Evolutionary conservation across 345 rosid species (phyloP).

Genomic region (Cochlearia excelsa): DNA sequence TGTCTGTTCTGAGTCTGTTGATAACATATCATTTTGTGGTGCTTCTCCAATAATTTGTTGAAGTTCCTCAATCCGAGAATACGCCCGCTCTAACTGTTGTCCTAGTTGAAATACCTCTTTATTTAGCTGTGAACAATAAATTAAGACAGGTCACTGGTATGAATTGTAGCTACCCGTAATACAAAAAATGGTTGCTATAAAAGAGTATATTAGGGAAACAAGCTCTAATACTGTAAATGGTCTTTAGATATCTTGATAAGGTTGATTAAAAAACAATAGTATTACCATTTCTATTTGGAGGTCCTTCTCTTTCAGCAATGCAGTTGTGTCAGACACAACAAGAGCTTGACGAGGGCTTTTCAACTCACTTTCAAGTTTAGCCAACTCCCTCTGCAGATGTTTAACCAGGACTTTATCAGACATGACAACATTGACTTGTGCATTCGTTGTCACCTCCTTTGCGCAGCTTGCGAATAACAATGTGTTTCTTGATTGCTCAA

Average conservation of each 20-base stretch:
- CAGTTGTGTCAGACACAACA: conserved; percentile 44
- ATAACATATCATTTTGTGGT: conserved; percentile 23
- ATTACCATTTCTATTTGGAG: conserved; percentile 71
- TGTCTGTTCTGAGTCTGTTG: conserved; percentile 37
- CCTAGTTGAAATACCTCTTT: conserved; percentile 55
- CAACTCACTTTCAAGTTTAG: conserved; percentile 40
- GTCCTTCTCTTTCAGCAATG: conserved; percentile 65
- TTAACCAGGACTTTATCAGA: conserved; percentile 85
- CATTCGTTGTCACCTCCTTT: conserved; percentile 85
- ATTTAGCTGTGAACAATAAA: conserved; percentile 47
- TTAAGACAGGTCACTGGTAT: no score
- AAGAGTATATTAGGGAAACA: no score
- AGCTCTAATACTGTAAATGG: no score
- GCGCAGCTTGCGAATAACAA: conserved; percentile 96
- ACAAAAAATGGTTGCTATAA: no score
- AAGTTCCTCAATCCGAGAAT: conserved; percentile 61
- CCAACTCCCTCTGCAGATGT: conserved; percentile 49
- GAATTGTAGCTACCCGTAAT: no score
- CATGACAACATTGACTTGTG: conserved; percentile 81
- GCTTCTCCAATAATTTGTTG: conserved; percentile 40
- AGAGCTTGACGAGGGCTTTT: conserved; percentile 46
- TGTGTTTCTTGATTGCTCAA: conserved; percentile 92
- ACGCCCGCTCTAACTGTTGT: conserved; percentile 51
- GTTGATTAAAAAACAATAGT: no score
- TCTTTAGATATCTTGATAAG: no score